Percentiles rank a stretch among this genome's conserved stretches.
These are phyloP conservation scores for Botrytis paeoniae DNA, from an alignment of 2,329 filamentous ascomycete species.

Conservation along the genomic window DNA sequence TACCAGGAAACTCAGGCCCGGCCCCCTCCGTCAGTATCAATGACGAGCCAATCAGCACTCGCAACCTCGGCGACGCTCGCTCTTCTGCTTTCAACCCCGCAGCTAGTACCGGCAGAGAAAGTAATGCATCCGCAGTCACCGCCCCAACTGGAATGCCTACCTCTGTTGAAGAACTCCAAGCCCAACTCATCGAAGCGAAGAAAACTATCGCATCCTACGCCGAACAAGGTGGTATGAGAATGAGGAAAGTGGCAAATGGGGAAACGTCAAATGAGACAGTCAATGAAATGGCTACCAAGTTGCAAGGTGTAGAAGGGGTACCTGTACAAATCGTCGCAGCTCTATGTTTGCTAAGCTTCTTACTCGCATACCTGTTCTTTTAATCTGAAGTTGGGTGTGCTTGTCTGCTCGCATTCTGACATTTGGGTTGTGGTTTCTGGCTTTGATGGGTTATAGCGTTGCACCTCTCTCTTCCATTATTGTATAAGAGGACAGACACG, in stretches of 20 bases:
- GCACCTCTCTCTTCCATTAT: not conserved
- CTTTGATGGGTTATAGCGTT: conserved; percentile 9
- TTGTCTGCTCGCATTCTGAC: not conserved
- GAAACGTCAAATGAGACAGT: conserved; percentile 48
- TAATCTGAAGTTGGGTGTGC: conserved; percentile 46
- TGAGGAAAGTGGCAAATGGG: conserved; percentile 67
- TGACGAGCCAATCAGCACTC: conserved; percentile 43
- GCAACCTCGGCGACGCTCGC: conserved; percentile 54
- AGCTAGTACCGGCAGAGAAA: conserved; percentile 28
- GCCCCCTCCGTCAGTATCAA: conserved; percentile 41
- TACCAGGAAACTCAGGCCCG: conserved; percentile 29
- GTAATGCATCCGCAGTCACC: conserved; percentile 42
- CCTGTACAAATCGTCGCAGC: conserved; percentile 80
- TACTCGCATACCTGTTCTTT: conserved; percentile 96
- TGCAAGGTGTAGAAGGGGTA: conserved; percentile 59
- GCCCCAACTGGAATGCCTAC: conserved; percentile 42
- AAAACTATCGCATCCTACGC: conserved; percentile 67
- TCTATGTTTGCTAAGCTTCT: conserved; percentile 84
- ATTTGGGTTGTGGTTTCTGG: conserved; percentile 7
- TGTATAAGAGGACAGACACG: conserved; percentile 4
- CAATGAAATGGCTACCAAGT: conserved; percentile 53
- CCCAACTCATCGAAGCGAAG: conserved; percentile 72
- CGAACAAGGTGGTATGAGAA: conserved; percentile 70
- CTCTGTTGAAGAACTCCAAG: conserved; percentile 60
- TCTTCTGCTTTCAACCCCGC: conserved; percentile 72